Percentiles rank a stretch among this genome's conserved stretches.
Conservation (phyloP, 768 basidiomycete genomes). For the Termitomyces sp. region DNA sequence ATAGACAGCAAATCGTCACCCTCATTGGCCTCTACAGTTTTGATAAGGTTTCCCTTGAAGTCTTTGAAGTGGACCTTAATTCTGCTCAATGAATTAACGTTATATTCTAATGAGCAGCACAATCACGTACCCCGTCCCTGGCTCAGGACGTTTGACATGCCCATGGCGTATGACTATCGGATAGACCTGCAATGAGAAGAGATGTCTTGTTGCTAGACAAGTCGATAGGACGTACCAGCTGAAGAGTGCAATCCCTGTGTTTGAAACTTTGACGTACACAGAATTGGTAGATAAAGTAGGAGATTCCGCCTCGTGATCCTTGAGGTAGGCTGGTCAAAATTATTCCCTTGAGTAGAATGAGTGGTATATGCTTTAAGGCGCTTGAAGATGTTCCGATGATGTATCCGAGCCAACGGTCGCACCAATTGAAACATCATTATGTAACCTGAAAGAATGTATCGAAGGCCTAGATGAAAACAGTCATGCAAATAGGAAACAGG, state of each 20-base stretch:
- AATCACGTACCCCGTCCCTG: slow-evolving; percentile 59
- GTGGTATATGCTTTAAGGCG: background rate
- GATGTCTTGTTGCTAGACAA: background rate
- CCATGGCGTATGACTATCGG: slow-evolving; percentile 35
- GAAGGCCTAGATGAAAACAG: background rate
- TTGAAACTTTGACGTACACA: background rate
- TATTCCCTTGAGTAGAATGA: background rate
- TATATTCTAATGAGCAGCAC: background rate
- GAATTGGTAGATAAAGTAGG: background rate
- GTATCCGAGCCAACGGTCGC: background rate
- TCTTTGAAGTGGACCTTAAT: slow-evolving; percentile 91
- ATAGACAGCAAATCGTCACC: slow-evolving; percentile 90
- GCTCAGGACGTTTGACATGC: slow-evolving; percentile 50
- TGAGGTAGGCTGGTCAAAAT: background rate
- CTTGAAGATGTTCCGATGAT: background rate
- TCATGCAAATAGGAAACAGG: background rate
- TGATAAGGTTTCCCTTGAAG: slow-evolving; percentile 75
- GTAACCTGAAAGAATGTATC: background rate
- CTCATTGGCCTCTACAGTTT: slow-evolving; percentile 87
- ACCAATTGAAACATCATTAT: background rate
- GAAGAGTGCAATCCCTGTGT: slow-evolving; percentile 10
- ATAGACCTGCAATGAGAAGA: background rate
- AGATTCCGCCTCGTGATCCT: background rate
- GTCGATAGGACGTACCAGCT: slow-evolving; percentile 5
- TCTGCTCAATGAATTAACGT: slow-evolving; percentile 32